Evolutionary conservation across 495 filamentous ascomycete genomes (phyloP), one percentile per base, ranked within the genome.

Genomic region (Copromyces sp.): DNA sequence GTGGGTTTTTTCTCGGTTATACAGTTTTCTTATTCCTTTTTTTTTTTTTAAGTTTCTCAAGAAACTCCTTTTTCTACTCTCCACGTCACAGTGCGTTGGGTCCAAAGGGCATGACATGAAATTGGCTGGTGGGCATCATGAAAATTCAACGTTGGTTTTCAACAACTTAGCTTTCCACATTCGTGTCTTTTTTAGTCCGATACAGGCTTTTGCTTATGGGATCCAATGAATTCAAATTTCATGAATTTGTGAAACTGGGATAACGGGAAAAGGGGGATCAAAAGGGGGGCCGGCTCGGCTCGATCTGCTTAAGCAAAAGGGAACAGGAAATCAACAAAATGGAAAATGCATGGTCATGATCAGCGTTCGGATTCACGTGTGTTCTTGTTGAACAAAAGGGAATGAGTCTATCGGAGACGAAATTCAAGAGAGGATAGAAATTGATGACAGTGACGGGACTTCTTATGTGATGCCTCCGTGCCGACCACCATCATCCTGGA

Each of bases 141-240:
- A 35, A 32, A 61, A 61, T 5, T 41, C 12, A 37, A 41, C 41
- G 69, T 37, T 16, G 16, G 9, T 32, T 70, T 69, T 69, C 24
- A 24, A 24, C 24, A 24, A 39, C 42, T 11, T 65, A 14, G 1
- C 35, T 61, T 47, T 71, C 45, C 44, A 24, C 39, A 24, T 38
- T 68, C 61, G 39, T 59, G 41, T 37, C 24, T 42, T 69, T 45
- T 72, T 37, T 69, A 37, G 0, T 24, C 65, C 37, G 68, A 32
- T 35, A 68, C 65, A 73, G 38, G 40, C 71, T 72, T 69, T 70
- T 41, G 71, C 68, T 73, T 69, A 38, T 45, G 71, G 68, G 53
- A 37, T 53, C 47, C 20, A 53, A 53, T 53, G 45, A 53, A 53
- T 29, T 29, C 45, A 53, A 53, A 53, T 53, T 71, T 38, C 39